Evolutionary conservation across 208 protist genomes (phyloP), one percentile per base, ranked within the genome.

Genomic region (Leishmania mexicana): DNA sequence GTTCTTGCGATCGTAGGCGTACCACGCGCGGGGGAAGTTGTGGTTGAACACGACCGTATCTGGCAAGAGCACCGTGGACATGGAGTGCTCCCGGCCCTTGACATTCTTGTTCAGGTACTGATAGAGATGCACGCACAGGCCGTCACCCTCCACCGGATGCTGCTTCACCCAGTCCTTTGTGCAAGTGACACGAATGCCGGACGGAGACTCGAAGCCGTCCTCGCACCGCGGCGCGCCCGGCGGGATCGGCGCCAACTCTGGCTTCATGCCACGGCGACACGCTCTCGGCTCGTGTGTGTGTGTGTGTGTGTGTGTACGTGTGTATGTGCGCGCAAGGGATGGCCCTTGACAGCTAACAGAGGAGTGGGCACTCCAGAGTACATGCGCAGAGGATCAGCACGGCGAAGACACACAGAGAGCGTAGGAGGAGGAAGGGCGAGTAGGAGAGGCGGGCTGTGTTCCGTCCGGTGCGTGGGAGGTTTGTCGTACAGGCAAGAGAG

Each of bases 21-120:
- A 98, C 96, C 96, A 98, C 28, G 93, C 94, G 19, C 94, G 93
- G 3, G 96, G 96, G 79, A 98, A 98, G 88, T 98, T 98, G 91
- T 98, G 96, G 74, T 98, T 95, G 84, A 96, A 98, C 49, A 98
- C 94, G 47, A 98, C 93, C 21, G 96, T 98, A 47, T 98, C 93
- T 0, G 96, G 96, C 19, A 98, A 73, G 10, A 87, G 83, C 21
- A 96, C 81, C 28, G 87, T 81, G 19, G 88, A 87, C 49, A 96
- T 90, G 54, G 83, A 31, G 60, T 94, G 87, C 80, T 96, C 93
- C 13, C 91, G 84, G 21, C 90, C 92, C 83, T 96, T 97, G 57
- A 93, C 89, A 75, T 92, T 97, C 79, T 97, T 96, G 81, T 92
- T 89, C 10, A 98, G 83, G 80, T 97, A 87, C 47, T 98, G 87